Percentiles rank a stretch among this genome's conserved stretches.
These are phyloP conservation scores for Climacium dendroides DNA, from an alignment of 225 moss, liverwort and hornwort species.

Conservation along the genomic window DNA sequence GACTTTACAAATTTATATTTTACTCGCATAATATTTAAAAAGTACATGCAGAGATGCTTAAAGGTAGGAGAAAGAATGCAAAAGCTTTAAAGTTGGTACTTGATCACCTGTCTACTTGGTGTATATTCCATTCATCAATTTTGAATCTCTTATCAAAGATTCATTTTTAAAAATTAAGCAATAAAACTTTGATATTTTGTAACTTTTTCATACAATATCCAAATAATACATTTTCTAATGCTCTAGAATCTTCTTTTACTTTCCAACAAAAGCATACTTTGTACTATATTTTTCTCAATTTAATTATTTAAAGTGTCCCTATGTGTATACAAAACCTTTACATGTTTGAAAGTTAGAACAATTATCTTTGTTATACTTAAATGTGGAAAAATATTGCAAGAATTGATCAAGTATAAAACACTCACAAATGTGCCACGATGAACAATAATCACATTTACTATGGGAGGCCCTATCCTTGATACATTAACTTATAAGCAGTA, in stretches of 20 bases:
- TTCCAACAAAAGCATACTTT: background rate
- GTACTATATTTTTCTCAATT: background rate
- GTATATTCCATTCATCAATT: background rate
- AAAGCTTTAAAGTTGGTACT: background rate
- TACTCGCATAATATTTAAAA: background rate
- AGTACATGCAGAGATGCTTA: background rate
- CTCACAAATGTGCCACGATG: background rate
- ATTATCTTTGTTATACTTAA: background rate
- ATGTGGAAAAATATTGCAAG: background rate
- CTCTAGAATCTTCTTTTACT: background rate
- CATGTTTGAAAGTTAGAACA: background rate
- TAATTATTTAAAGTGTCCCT: background rate
- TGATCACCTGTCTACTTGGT: background rate
- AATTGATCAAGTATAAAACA: background rate
- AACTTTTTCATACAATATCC: background rate
- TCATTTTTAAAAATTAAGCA: background rate
- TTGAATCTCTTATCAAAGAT: background rate
- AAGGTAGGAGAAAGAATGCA: rapidly evolving
- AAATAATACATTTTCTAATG: background rate
- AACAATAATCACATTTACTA: background rate
- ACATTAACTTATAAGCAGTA: too few species aligned
- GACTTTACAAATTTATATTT: background rate
- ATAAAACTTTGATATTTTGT: background rate
- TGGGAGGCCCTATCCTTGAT: too few species aligned
- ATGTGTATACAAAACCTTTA: background rate